Evolutionary conservation across 768 basidiomycete genomes (phyloP).

Genomic region (Mycena chlorophos): DNA sequence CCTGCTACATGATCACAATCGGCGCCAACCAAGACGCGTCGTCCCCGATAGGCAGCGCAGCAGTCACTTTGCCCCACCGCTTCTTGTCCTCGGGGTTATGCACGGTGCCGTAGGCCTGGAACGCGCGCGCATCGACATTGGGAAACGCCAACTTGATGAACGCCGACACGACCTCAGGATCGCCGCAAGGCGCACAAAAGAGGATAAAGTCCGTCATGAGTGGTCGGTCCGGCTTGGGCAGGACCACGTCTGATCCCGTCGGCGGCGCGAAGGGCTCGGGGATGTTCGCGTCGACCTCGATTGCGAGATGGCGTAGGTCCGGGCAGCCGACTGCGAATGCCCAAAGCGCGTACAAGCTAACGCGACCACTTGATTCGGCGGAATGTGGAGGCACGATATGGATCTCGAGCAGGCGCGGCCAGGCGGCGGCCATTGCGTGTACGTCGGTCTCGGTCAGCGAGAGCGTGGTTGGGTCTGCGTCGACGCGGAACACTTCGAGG

Average conservation of each 20-base stretch:
- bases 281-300: slow-evolving; percentile 18
- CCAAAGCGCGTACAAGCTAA: slow-evolving; percentile 17
- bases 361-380: not conserved
- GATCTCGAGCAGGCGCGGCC: slow-evolving; percentile 11
- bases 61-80: slow-evolving; percentile 9
- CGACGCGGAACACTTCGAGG: slow-evolving; percentile 17
- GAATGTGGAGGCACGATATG: slow-evolving; percentile 6
- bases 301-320: slow-evolving; percentile 6
- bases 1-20: too few species aligned
- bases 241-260: not conserved
- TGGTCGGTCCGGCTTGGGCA: not conserved
- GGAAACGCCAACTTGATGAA: slow-evolving; percentile 21
- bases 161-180: slow-evolving; percentile 10
- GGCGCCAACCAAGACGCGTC: not conserved
- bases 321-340: slow-evolving; percentile 13
- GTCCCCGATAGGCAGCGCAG: not conserved
- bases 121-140: not conserved
- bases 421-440: slow-evolving; percentile 15
- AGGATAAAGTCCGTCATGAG: slow-evolving; percentile 10
- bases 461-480: slow-evolving; percentile 10
- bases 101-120: slow-evolving; percentile 9
- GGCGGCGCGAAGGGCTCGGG: not conserved
- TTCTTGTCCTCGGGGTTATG: not conserved
- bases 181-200: slow-evolving; percentile 18
- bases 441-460: slow-evolving; percentile 14